Percentiles rank a stretch among this genome's conserved stretches.
Conservation (phyloP, 208 protist species). For the Leishmania braziliensis region DNA sequence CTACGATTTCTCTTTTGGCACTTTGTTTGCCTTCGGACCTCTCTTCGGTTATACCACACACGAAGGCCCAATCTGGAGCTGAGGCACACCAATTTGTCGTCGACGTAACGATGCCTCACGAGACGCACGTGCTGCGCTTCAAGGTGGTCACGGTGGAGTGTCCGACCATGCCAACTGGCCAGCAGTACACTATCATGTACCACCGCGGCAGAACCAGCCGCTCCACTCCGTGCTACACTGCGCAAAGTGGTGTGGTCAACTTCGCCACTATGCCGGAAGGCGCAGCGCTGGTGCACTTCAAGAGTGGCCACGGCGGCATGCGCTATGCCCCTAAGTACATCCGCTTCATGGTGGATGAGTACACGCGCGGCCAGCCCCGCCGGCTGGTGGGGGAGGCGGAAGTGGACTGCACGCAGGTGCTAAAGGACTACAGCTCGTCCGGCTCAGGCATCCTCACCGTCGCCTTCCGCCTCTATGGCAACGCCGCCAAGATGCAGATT, state of each 20-base stretch:
- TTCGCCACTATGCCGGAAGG: conserved; percentile 87
- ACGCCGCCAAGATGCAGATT: conserved; percentile 60
- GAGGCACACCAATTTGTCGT: background rate
- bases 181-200: conserved; percentile 85
- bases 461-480: conserved; percentile 70
- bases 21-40: background rate
- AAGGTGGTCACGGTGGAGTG: conserved; percentile 75
- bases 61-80: background rate
- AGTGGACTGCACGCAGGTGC: conserved; percentile 66
- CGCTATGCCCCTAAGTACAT: conserved; percentile 84
- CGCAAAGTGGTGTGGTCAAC: conserved; percentile 63
- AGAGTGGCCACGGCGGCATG: conserved; percentile 40
- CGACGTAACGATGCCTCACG: conserved; percentile 40
- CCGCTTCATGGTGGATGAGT: conserved; percentile 83
- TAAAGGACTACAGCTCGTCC: conserved; percentile 35
- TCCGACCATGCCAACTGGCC: conserved; percentile 53
- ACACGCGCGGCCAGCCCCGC: conserved; percentile 65
- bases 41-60: background rate
- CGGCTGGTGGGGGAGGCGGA: conserved; percentile 69
- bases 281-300: conserved; percentile 81
- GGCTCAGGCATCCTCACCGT: conserved; percentile 38
- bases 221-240: conserved; percentile 75
- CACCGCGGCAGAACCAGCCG: conserved; percentile 69
- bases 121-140: conserved; percentile 80
- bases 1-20: background rate